Evolutionary conservation across 2,329 filamentous ascomycete genomes (phyloP).

Genomic region (Bipolaris sorokiniana): DNA sequence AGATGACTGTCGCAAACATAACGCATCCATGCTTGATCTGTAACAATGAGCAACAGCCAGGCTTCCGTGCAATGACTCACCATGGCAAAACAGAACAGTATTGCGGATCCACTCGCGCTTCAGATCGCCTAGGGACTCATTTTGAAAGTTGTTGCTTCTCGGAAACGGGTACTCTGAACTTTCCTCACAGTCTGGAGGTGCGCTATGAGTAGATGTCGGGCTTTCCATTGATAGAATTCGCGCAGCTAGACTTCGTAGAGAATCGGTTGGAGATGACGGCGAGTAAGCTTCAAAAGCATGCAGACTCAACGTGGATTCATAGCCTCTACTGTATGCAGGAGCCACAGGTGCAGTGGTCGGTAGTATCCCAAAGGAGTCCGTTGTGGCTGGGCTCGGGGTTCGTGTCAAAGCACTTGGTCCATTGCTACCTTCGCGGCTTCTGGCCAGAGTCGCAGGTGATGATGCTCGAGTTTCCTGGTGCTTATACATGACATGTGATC

Average conservation of each 20-base stretch:
- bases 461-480: slow-evolving; percentile 33
- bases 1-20: slow-evolving; percentile 36
- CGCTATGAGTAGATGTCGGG: slow-evolving; percentile 27
- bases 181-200: slow-evolving; percentile 30
- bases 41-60: slow-evolving; percentile 8
- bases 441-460: slow-evolving; percentile 24
- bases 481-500: slow-evolving; percentile 49
- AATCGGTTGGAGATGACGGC: slow-evolving; percentile 27
- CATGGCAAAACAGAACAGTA: slow-evolving; percentile 29
- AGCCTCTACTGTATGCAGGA: slow-evolving; percentile 11
- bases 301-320: slow-evolving; percentile 25
- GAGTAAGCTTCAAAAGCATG: slow-evolving; percentile 27
- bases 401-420: slow-evolving; percentile 16
- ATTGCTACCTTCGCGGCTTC: slow-evolving; percentile 25
- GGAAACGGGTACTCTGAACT: slow-evolving; percentile 36
- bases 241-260: slow-evolving; percentile 30
- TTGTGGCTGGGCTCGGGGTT: slow-evolving; percentile 32
- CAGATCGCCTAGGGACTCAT: slow-evolving; percentile 29
- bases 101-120: slow-evolving; percentile 34
- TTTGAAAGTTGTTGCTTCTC: not conserved
- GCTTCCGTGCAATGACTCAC: slow-evolving; percentile 13
- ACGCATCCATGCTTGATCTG: slow-evolving; percentile 38
- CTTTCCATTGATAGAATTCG: slow-evolving; percentile 35
- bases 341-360: slow-evolving; percentile 19
- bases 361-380: slow-evolving; percentile 21